Conservation (phyloP, 108 stramenopile species). For the Bacterosira constricta region DNA sequence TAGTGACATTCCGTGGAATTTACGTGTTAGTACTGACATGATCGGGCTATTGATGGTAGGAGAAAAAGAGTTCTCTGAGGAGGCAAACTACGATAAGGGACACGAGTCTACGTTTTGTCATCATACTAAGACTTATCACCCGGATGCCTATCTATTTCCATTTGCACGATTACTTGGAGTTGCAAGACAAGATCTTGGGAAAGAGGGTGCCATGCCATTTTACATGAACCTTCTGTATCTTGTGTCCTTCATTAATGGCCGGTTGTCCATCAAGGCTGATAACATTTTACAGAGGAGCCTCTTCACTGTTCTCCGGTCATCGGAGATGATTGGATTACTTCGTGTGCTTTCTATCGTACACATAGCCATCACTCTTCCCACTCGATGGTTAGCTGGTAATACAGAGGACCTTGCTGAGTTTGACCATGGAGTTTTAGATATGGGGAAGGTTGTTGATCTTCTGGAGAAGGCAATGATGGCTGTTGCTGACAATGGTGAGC, state of each 20-base stretch:
- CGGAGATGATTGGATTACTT: constrained; percentile 11
- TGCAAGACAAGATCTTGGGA: constrained; percentile 6
- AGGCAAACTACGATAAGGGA: constrained; percentile 27
- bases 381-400: constrained; percentile 18
- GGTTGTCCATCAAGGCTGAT: neutral
- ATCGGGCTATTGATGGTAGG: neutral
- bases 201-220: constrained; percentile 5
- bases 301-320: constrained; percentile 4
- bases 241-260: constrained; percentile 4
- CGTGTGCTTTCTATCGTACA: constrained; percentile 18
- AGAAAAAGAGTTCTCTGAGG: constrained; percentile 14
- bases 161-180: neutral
- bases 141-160: constrained; percentile 9
- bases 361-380: neutral
- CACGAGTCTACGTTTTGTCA: constrained; percentile 10
- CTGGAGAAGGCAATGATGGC: constrained; percentile 3
- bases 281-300: neutral
- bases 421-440: constrained; percentile 6
- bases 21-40: constrained; percentile 4
- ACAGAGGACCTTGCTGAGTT: constrained; percentile 1
- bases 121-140: neutral
- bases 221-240: constrained; percentile 10
- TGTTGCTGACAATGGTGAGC: neutral
- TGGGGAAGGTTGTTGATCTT: neutral
- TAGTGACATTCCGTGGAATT: neutral